Evolutionary conservation across 2,329 filamentous ascomycete genomes (phyloP), one percentile per base, ranked within the genome.

Genomic region (Incumbomyces delicatus): DNA sequence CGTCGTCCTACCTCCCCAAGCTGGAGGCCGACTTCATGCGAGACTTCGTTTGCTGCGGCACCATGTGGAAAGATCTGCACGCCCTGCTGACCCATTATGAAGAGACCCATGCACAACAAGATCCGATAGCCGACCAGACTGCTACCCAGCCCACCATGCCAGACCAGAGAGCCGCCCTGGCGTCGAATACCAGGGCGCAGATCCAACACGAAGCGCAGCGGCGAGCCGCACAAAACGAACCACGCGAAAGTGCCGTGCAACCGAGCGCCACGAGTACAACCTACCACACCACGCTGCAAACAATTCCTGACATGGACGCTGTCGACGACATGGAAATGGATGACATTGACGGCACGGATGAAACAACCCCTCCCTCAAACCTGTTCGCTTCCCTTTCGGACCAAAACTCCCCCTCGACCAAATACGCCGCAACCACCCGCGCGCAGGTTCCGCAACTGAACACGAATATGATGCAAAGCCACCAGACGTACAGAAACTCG

Each of bases 1-100:
- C 90, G 1, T 94, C 89, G 6, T 96, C 92, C 20, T 96, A 96
- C 63, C 77, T 95, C 1, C 90, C 89, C 8, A 95, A 95, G 66
- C 80, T 95, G 61, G 92, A 98, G 67, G 90, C 90, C 51, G 92
- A 90, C 61, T 98, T 95, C 65, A 94, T 96, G 87, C 84, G 84
- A 66, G 89, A 96, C 69, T 96, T 96, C 68, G 84, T 84, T 44
- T 98, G 92, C 70, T 98, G 92, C 68, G 88, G 88, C 59, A 78
- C 87, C 59, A 90, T 83, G 29, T 76, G 95, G 56, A 85, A 89
- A 18, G 94, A 89, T 42, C 77, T 98, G 57, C 92, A 98, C 68
- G 92, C 96, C 62, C 75, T 98, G 39, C 73, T 98, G 39, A 88
- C 95, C 62, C 92, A 98, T 65, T 98, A 95, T 63, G 92, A 98